Percentiles rank a stretch among this genome's conserved stretches.
These are phyloP conservation scores for Waltiozyma solani DNA, from an alignment of 1,139 yeast species.

Conservation along the genomic window DNA sequence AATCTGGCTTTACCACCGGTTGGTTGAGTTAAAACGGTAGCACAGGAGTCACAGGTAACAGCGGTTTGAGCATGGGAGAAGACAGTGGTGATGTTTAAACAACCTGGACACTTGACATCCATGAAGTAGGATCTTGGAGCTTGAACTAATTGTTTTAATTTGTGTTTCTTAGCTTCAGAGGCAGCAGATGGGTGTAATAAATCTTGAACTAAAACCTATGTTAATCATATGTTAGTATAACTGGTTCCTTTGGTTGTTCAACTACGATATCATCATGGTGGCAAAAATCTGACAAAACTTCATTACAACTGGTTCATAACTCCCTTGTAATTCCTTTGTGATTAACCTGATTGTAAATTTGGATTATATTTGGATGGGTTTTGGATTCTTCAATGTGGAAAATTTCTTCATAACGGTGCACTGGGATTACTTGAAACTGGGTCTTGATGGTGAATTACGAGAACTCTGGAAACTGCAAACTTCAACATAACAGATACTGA, in stretches of 20 bases:
- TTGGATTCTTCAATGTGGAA: too few relatives aligned
- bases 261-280: too few relatives aligned
- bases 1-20: constrained; percentile 99
- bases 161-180: constrained; percentile 94
- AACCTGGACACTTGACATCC: constrained; percentile 99
- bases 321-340: too few relatives aligned
- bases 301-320: too few relatives aligned
- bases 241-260: not conserved
- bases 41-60: constrained; percentile 97
- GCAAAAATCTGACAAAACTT: too few relatives aligned
- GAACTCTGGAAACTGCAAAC: too few relatives aligned
- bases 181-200: constrained; percentile 96
- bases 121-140: constrained; percentile 98
- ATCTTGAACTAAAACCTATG: constrained; percentile 90
- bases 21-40: constrained; percentile 97
- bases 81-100: constrained; percentile 97
- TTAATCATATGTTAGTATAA: constrained; percentile 14
- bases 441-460: too few relatives aligned
- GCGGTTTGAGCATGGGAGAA: constrained; percentile 99
- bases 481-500: not conserved
- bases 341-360: too few relatives aligned
- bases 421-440: too few relatives aligned
- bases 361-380: too few relatives aligned
- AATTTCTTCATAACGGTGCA: too few relatives aligned
- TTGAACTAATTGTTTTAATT: constrained; percentile 95